Base-by-base conservation (phyloP, 2,329 filamentous ascomycete genomes). In the Davidsoniella virescens region DNA sequence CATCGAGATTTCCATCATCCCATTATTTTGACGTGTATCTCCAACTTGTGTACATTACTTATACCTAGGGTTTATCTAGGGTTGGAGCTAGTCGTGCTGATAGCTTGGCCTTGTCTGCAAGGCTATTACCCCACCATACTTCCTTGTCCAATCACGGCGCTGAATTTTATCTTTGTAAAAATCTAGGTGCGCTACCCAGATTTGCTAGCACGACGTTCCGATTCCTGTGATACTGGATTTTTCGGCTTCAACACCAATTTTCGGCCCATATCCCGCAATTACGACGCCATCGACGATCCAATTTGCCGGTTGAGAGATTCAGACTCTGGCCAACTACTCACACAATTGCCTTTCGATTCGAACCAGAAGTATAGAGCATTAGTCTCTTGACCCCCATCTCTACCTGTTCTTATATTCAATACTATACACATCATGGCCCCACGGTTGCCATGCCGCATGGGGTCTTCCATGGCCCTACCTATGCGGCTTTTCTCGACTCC, bases 401-500 rank as follows among this genome's bases (percentile, higher is more conserved):
- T 44, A 16, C n/a, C 12, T 5, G 10, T 36, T 46, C 18, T 37
- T 38, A 37, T 46, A n/a, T 12, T 18, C 26, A 36, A 18, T 23
- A 33, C 29, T 23, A 33, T 5, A 12, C 9, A 33, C 42, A 23
- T 25, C 12, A 50, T 50, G 49, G 43, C 49, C 42, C 49, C 49
- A 20, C 49, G 49, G 49, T 46, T 50, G 42, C 42, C 49, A 38
- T 45, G 49, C 48, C 41, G 48, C 49, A 17, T 45, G 23, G 47
- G 47, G 47, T 49, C 47, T 25, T 37, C 49, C 37, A 33, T 50
- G 12, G 26, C 18, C 23, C 42, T 39, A 10, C 49, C 49, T 16
- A 10, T 46, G 18, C 49, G 49, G 20, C 25, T 50, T 5, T 4
- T 26, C 25, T 17, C 49, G 10, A 40, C 48, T 25, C 40, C 38